Conservation (phyloP, 2,329 filamentous ascomycete species). For the Clonostachys chloroleuca region DNA sequence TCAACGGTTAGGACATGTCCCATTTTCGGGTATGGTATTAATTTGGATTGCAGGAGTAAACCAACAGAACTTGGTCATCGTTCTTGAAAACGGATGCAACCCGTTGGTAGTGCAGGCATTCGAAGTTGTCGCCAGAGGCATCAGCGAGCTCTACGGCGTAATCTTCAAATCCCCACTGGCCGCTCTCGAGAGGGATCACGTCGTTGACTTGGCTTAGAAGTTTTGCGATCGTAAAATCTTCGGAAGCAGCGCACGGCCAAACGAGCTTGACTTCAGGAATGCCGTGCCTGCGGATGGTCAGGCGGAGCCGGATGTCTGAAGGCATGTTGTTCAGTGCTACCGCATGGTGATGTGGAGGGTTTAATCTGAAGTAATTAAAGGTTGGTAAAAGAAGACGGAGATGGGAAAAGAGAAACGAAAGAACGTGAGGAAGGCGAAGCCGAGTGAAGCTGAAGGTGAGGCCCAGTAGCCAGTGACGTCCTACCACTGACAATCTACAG, state of each 20-base stretch:
- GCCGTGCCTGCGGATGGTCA: constrained; percentile 68
- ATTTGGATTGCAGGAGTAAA: constrained; percentile 58
- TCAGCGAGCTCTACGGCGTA: constrained; percentile 74
- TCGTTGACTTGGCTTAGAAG: constrained; percentile 77
- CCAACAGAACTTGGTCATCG: constrained; percentile 79
- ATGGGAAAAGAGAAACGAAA: background rate
- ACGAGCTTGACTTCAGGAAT: constrained; percentile 69
- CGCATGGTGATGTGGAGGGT: background rate
- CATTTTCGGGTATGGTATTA: constrained; percentile 12
- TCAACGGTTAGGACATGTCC: constrained; percentile 4
- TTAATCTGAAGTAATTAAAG: background rate
- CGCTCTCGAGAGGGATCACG: constrained; percentile 74
- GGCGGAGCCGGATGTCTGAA: constrained; percentile 61
- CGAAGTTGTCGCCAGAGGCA: constrained; percentile 58
- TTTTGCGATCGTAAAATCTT: constrained; percentile 66
- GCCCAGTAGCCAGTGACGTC: too few species aligned
- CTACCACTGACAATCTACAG: too few species aligned
- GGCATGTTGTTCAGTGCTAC: constrained; percentile 14
- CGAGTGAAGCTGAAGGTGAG: too few species aligned
- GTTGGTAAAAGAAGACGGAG: background rate
- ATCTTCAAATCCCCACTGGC: constrained; percentile 83
- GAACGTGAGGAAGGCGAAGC: background rate
- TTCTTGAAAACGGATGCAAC: constrained; percentile 69
- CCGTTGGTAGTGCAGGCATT: constrained; percentile 82
- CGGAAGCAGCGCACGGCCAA: constrained; percentile 57